Percentiles rank a stretch among this genome's conserved stretches.
These are phyloP conservation scores for Lecanosticta acicola DNA, from an alignment of 2,329 filamentous ascomycete species.

Conservation along the genomic window DNA sequence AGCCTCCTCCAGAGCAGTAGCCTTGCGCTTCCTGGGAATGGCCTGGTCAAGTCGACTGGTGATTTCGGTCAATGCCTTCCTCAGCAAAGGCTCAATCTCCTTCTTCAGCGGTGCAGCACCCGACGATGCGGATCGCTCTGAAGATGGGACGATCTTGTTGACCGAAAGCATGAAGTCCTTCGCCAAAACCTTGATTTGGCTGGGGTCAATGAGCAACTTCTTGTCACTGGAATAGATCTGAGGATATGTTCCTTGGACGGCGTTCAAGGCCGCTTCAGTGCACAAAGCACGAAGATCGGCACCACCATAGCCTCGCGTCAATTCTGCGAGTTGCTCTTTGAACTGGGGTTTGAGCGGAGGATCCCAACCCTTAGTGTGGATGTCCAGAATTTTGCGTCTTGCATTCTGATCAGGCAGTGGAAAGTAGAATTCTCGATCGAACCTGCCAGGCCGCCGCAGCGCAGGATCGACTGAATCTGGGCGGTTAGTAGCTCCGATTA, in stretches of 20 bases:
- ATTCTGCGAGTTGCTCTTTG: constrained; percentile 75
- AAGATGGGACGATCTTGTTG: constrained; percentile 93
- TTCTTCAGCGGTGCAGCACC: constrained; percentile 75
- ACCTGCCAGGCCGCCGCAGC: constrained; percentile 86
- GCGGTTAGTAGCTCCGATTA: constrained; percentile 96
- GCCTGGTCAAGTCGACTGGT: constrained; percentile 60
- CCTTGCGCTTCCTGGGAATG: constrained; percentile 77
- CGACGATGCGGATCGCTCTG: constrained; percentile 80
- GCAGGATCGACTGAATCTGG: constrained; percentile 95
- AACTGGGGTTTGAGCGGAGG: constrained; percentile 66
- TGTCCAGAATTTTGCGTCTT: constrained; percentile 82
- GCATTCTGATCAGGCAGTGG: constrained; percentile 77
- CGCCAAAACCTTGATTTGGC: constrained; percentile 76
- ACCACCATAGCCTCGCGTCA: constrained; percentile 95
- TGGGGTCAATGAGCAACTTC: constrained; percentile 82
- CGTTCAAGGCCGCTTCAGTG: constrained; percentile 91
- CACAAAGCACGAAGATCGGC: constrained; percentile 90
- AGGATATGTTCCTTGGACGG: constrained; percentile 90
- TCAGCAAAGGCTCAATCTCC: constrained; percentile 73
- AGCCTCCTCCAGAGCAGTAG: constrained; percentile 87
- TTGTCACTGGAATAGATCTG: constrained; percentile 90
- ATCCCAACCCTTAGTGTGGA: constrained; percentile 92
- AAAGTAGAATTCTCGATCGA: constrained; percentile 98
- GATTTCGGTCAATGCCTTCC: constrained; percentile 65
- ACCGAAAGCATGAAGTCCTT: constrained; percentile 97